Conservation (phyloP, 2,329 filamentous ascomycete genomes). For the Aureobasidium pullulans region DNA sequence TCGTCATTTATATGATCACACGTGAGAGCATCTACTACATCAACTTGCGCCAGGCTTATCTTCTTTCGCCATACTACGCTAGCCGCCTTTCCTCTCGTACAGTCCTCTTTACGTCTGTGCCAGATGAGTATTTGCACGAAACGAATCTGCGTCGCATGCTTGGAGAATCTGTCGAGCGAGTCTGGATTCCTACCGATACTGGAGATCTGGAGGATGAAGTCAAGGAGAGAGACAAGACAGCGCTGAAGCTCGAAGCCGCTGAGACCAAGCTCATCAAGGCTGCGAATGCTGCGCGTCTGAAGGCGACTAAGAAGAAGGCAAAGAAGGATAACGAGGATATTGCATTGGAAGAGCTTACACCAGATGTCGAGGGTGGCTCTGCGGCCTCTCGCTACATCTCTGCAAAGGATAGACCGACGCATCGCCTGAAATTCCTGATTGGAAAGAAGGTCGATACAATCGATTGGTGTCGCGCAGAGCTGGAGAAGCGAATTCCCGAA, state of each 20-base stretch:
- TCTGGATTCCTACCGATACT: slow-evolving; percentile 77
- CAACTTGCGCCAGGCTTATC: slow-evolving; percentile 86
- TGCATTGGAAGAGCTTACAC: slow-evolving; percentile 43
- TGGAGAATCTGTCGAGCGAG: slow-evolving; percentile 66
- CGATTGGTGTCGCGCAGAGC: slow-evolving; percentile 73
- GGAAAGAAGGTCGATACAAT: slow-evolving; percentile 93
- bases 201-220: slow-evolving; percentile 74
- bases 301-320: slow-evolving; percentile 56
- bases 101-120: slow-evolving; percentile 82
- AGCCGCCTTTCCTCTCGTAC: slow-evolving; percentile 84
- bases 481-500: slow-evolving; percentile 66
- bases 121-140: slow-evolving; percentile 68
- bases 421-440: slow-evolving; percentile 62
- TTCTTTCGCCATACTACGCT: slow-evolving; percentile 75
- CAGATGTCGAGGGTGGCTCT: slow-evolving; percentile 60
- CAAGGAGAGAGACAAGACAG: slow-evolving; percentile 69
- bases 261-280: slow-evolving; percentile 78
- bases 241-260: slow-evolving; percentile 75
- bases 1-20: slow-evolving; percentile 81
- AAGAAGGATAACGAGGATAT: slow-evolving; percentile 58
- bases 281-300: slow-evolving; percentile 65
- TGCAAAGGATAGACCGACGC: slow-evolving; percentile 66
- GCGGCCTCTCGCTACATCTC: slow-evolving; percentile 69
- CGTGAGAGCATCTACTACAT: slow-evolving; percentile 87
- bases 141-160: slow-evolving; percentile 73